A percentile compares a stretch with the other conserved stretches of the same genome.
Evolutionary conservation across 768 basidiomycete species (phyloP).

Genomic region (Xanthoconium purpureum): DNA sequence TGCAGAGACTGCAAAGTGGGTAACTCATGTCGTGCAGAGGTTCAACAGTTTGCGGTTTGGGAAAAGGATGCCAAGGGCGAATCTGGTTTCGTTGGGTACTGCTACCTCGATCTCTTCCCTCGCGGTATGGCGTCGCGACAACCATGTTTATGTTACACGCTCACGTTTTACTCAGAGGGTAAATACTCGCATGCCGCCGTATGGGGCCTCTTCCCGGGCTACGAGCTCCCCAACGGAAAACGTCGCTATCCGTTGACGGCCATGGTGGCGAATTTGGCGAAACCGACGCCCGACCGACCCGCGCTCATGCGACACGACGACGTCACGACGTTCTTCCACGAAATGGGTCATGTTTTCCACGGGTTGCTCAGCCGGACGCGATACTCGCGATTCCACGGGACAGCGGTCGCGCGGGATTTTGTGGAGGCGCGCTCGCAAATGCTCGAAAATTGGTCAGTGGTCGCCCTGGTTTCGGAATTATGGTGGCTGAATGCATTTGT

Average conservation of each 20-base stretch:
- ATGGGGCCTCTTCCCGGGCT: constrained; percentile 72
- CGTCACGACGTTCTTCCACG: constrained; percentile 90
- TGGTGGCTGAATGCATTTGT: neutral
- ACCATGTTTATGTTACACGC: neutral
- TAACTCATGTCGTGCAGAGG: constrained; percentile 44
- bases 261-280: constrained; percentile 92
- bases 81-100: constrained; percentile 76
- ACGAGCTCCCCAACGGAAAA: constrained; percentile 50
- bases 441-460: constrained; percentile 79
- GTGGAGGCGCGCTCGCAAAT: constrained; percentile 91
- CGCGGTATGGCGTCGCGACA: constrained; percentile 46
- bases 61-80: constrained; percentile 69
- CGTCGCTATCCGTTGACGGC: constrained; percentile 72
- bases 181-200: constrained; percentile 90
- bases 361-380: constrained; percentile 66
- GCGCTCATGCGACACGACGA: constrained; percentile 86
- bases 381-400: constrained; percentile 80
- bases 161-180: constrained; percentile 40
- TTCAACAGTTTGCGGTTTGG: constrained; percentile 85
- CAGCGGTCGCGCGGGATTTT: constrained; percentile 75
- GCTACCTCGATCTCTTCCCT: constrained; percentile 86
- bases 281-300: constrained; percentile 74
- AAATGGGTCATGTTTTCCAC: constrained; percentile 79
- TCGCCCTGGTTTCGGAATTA: neutral
- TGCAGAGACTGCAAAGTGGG: neutral